Evolutionary conservation across 495 filamentous ascomycete genomes (phyloP).

Genomic region (Talaromyces ruber): DNA sequence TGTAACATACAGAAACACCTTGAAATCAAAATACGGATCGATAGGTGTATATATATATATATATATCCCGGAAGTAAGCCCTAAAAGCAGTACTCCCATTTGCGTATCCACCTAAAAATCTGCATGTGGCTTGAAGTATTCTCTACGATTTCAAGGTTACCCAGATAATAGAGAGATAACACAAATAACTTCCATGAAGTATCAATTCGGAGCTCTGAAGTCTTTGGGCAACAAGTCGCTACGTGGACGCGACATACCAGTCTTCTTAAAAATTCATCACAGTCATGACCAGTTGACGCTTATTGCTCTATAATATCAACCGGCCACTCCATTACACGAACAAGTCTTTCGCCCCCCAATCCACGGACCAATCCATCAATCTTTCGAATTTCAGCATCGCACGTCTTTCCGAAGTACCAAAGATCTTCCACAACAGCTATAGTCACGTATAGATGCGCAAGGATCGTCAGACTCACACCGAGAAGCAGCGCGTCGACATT

Average conservation of each 20-base stretch:
- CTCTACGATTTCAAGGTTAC: too few species aligned
- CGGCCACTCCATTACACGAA: constrained; percentile 13
- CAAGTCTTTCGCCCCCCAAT: neutral
- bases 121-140: too few species aligned
- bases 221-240: too few species aligned
- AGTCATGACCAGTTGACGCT: too few species aligned
- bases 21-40: neutral
- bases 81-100: too few species aligned
- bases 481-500: neutral
- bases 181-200: too few species aligned
- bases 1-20: too few species aligned
- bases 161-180: too few species aligned
- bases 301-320: constrained; percentile 2
- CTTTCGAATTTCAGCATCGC: constrained; percentile 15
- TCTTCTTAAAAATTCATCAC: neutral
- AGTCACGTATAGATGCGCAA: constrained; percentile 19
- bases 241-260: too few species aligned
- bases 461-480: constrained; percentile 7
- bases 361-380: constrained; percentile 8
- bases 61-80: neutral
- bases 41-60: too few species aligned
- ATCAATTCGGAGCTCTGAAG: too few species aligned
- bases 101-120: too few species aligned
- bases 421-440: constrained; percentile 10
- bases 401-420: constrained; percentile 9